Evolutionary conservation across 1,284 basidiomycete species (phyloP).

Genomic region (Ganoderma lucidum): DNA sequence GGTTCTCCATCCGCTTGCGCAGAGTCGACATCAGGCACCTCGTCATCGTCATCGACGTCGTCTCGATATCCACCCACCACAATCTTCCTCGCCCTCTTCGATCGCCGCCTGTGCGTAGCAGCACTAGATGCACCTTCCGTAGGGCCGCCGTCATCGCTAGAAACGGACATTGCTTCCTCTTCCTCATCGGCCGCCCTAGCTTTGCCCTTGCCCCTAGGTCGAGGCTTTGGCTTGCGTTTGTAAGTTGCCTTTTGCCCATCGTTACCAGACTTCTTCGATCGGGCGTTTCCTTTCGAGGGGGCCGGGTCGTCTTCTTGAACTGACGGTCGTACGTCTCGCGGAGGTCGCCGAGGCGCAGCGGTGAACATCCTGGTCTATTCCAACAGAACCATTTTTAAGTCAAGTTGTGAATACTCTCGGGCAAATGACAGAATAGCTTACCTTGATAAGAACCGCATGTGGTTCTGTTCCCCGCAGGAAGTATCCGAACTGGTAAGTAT

Average conservation of each 20-base stretch:
- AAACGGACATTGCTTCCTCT: constrained; percentile 36
- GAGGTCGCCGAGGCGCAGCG: constrained; percentile 46
- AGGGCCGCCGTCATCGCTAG: constrained; percentile 36
- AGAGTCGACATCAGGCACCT: constrained; percentile 2
- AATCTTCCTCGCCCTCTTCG: constrained; percentile 34
- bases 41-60: constrained; percentile 30
- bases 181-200: constrained; percentile 33
- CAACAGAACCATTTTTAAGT: background rate
- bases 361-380: constrained; percentile 63
- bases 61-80: constrained; percentile 38
- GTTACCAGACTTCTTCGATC: constrained; percentile 4
- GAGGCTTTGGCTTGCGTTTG: constrained; percentile 46
- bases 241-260: constrained; percentile 42
- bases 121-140: constrained; percentile 10
- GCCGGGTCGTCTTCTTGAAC: constrained; percentile 12
- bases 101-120: constrained; percentile 28
- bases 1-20: background rate
- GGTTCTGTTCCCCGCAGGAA: constrained; percentile 80
- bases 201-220: constrained; percentile 50
- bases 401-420: too few relatives aligned
- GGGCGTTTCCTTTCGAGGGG: constrained; percentile 18
- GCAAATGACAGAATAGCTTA: constrained; percentile 33
- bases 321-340: constrained; percentile 30
- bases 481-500: constrained; percentile 82
- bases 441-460: constrained; percentile 80